Evolutionary conservation across 768 basidiomycete genomes (phyloP).

Genomic region (Lactarius sp.): DNA sequence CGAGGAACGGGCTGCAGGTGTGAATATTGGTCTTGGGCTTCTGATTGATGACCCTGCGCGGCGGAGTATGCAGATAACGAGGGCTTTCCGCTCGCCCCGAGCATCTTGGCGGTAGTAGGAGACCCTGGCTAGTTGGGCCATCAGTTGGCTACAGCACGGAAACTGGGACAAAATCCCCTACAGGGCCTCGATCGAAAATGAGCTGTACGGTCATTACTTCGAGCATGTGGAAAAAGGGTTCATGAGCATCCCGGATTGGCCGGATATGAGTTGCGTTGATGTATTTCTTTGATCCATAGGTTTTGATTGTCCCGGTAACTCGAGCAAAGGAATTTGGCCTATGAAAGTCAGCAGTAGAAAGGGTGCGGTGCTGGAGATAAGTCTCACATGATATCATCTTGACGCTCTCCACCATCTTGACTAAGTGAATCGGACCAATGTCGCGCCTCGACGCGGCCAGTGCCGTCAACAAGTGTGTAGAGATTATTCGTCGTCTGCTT

Average conservation of each 20-base stretch:
- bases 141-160: not conserved
- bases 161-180: conserved; percentile 33
- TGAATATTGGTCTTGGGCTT: conserved; percentile 31
- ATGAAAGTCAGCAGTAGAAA: conserved; percentile 8
- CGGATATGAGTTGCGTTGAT: conserved; percentile 76
- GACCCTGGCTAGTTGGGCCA: conserved; percentile 27
- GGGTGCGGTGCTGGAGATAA: not conserved
- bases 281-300: conserved; percentile 75
- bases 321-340: conserved; percentile 79
- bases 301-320: conserved; percentile 76
- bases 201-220: conserved; percentile 70
- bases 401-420: conserved; percentile 50
- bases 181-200: conserved; percentile 60
- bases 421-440: conserved; percentile 73
- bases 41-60: conserved; percentile 27
- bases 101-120: conserved; percentile 11
- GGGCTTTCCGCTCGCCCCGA: conserved; percentile 4
- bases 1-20: conserved; percentile 57
- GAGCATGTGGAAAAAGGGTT: conserved; percentile 76
- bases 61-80: conserved; percentile 35
- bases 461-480: conserved; percentile 83
- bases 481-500: conserved; percentile 75
- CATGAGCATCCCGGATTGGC: conserved; percentile 60
- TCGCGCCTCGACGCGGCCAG: conserved; percentile 69
- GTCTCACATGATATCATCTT: conserved; percentile 45